Evolutionary conservation across 495 filamentous ascomycete genomes (phyloP).

Genomic region (Penicillium diatomitis): DNA sequence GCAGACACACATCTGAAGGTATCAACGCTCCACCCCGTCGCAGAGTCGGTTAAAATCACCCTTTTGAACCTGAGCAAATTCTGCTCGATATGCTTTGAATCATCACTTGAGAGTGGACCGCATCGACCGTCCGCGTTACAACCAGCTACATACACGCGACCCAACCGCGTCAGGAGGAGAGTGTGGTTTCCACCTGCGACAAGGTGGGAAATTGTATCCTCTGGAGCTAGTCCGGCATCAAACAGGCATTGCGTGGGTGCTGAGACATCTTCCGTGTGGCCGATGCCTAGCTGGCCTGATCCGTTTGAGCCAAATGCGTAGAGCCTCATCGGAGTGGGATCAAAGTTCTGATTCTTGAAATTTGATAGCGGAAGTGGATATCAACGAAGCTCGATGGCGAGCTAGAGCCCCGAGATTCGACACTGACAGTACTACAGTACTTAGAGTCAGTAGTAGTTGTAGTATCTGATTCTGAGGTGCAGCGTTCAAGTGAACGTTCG

Average conservation of each 20-base stretch:
- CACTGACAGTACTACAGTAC: no score
- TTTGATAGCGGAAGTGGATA: not conserved
- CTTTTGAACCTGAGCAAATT: constrained; percentile 17
- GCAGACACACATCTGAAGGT: constrained; percentile 45
- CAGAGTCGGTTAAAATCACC: constrained; percentile 12
- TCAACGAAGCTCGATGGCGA: not conserved
- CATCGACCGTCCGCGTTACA: constrained; percentile 44
- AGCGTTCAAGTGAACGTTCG: no score
- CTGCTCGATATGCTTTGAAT: not conserved
- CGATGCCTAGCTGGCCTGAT: constrained; percentile 76
- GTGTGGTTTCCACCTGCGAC: constrained; percentile 85
- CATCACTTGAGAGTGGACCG: constrained; percentile 5
- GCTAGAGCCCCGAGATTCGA: no score
- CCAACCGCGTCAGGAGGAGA: constrained; percentile 50
- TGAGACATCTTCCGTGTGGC: constrained; percentile 64
- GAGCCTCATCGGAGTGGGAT: constrained; percentile 32
- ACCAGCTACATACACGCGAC: constrained; percentile 55
- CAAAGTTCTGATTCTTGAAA: not conserved
- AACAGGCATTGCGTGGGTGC: constrained; percentile 53
- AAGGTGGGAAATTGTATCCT: constrained; percentile 32
- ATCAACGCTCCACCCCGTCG: constrained; percentile 3
- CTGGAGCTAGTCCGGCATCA: constrained; percentile 9
- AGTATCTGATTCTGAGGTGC: no score
- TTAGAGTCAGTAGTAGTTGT: no score
- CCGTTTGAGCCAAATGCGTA: constrained; percentile 90